phyloP scores from a whole-genome alignment of 2,329 filamentous ascomycete genomes.

The Penicillium hordei region DNA sequence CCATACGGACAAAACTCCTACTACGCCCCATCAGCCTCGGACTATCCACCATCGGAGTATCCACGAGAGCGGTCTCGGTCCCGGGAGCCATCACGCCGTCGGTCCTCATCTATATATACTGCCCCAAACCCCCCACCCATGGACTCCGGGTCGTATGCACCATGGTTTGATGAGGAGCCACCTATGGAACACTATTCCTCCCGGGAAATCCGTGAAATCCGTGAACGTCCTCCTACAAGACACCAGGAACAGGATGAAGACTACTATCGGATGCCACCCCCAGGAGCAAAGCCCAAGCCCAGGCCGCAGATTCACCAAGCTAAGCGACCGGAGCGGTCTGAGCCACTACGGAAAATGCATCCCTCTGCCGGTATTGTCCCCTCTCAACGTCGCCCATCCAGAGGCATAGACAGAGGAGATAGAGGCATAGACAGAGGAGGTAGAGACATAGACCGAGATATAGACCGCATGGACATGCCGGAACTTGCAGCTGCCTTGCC shows the following conservation, averaged over 20 bases:
- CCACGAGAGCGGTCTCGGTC: slow-evolving; percentile 37
- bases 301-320: slow-evolving; percentile 39
- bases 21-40: slow-evolving; percentile 31
- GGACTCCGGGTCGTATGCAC: slow-evolving; percentile 33
- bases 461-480: slow-evolving; percentile 29
- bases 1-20: slow-evolving; percentile 33
- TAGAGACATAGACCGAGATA: neutral
- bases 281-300: slow-evolving; percentile 30
- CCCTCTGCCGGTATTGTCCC: slow-evolving; percentile 19
- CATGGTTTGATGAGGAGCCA: slow-evolving; percentile 30
- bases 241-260: slow-evolving; percentile 41
- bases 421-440: slow-evolving; percentile 24
- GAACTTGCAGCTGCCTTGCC: slow-evolving; percentile 37
- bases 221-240: slow-evolving; percentile 32
- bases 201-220: slow-evolving; percentile 32
- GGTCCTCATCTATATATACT: slow-evolving; percentile 36
- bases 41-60: slow-evolving; percentile 32
- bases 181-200: slow-evolving; percentile 29
- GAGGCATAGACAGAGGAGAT: slow-evolving; percentile 22
- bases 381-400: slow-evolving; percentile 33
- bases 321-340: slow-evolving; percentile 31
- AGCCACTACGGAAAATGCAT: slow-evolving; percentile 23
- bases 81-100: slow-evolving; percentile 35
- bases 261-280: slow-evolving; percentile 46
- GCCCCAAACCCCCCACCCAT: slow-evolving; percentile 29